A percentile compares a stretch with the other conserved stretches of the same genome.
phyloP scores from a whole-genome alignment of 805 yeast genomes.

The Pichia sporocuriosa region DNA sequence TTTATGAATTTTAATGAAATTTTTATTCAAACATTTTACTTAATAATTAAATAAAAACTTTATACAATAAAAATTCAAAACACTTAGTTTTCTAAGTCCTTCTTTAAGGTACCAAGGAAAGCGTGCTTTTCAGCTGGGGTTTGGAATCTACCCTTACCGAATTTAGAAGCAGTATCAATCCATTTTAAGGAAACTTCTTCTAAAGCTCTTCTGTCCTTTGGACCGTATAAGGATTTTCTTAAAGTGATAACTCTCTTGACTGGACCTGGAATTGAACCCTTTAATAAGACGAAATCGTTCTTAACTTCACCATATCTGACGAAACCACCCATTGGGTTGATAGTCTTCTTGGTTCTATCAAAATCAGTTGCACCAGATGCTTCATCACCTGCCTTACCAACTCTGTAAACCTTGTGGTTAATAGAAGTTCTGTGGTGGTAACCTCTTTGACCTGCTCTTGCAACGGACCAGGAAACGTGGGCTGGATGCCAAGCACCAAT shows the following conservation, averaged over 20 bases:
- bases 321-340: conserved; percentile 99
- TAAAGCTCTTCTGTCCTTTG: conserved; percentile 95
- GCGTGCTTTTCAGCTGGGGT: conserved; percentile 99
- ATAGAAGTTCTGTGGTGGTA: conserved; percentile 99
- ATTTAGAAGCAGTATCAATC: conserved; percentile 99
- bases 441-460: conserved; percentile 99
- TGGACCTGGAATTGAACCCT: conserved; percentile 99
- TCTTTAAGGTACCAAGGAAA: conserved; percentile 99
- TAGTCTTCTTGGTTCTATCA: conserved; percentile 99
- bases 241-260: conserved; percentile 99
- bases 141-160: conserved; percentile 99
- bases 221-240: conserved; percentile 96
- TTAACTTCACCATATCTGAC: conserved; percentile 97
- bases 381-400: conserved; percentile 95
- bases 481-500: conserved; percentile 99
- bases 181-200: conserved; percentile 97
- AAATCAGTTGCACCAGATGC: conserved; percentile 91
- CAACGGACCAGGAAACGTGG: conserved; percentile 99
- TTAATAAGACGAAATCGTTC: conserved; percentile 95
- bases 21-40: too few species aligned
- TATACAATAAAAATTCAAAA: background rate
- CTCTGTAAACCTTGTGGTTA: conserved; percentile 99
- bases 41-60: background rate
- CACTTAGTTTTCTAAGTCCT: conserved; percentile 61
- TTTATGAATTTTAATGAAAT: too few species aligned